Base-by-base conservation (phyloP, 192 early-diverging fungal genomes). In the Podila horticola region DNA sequence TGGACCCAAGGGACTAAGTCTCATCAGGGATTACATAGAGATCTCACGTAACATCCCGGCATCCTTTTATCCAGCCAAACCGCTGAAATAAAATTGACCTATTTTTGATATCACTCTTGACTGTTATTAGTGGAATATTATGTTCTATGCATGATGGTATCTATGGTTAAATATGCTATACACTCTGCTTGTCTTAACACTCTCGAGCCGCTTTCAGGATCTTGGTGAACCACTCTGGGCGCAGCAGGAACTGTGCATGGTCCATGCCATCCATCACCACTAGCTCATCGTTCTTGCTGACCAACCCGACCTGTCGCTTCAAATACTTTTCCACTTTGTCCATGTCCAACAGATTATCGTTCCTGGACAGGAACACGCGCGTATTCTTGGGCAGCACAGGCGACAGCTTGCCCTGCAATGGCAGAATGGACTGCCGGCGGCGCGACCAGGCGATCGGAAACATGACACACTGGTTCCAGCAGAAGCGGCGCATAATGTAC, bases 31-130 rank as follows among this genome's bases (percentile, higher is more conserved):
- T 20, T 91, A 88, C 28, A 86, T 86, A 28, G 72, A 69, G 28
- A 84, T 89, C 33, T 88, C 89, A 4, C 72, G 82, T 52, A 59
- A 64, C 38, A 89, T 93, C 12, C 87, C 88, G 15, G 84, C 92
- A 1, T 91, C 90, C 3, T 93, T 92, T 82, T 29, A 24, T 38
- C 15, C 58, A 17, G 12, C 22, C 58, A 58, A 76, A 61, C 30
- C 29, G n/a, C 19, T 29, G 12, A 67, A 50, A n/a, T 58, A 38
- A 58, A 67, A 33, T 51, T n/a, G 3, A 36, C 15, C 5, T 28
- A 30, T 13, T n/a, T 34, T 7, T n/a, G 22, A 49, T 12, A 64
- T 45, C 13, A 7, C 11, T 57, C 4, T 33, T 33, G 8, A 48
- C 52, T n/a, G 9, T 59, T 10, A 52, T 45, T 12, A 41, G 41